Conservation (phyloP, 306 rosid species). For the Prosopis cineraria region DNA sequence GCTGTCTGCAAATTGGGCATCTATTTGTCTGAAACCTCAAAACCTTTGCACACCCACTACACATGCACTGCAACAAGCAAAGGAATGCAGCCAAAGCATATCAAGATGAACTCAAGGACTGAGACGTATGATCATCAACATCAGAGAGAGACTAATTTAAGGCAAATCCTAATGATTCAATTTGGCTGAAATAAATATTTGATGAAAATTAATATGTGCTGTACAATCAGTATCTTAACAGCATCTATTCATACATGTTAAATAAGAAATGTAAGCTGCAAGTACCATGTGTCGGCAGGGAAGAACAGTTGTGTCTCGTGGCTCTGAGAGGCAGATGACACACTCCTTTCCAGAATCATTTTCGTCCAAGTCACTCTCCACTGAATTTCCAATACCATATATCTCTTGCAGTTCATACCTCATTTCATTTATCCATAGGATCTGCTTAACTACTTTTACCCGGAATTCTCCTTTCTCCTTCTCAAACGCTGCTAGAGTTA, state of each 20-base stretch:
- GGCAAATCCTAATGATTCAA: not conserved
- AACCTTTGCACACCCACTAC: constrained; percentile 80
- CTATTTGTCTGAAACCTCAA: constrained; percentile 77
- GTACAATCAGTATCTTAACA: not conserved
- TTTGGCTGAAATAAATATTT: not conserved
- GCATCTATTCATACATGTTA: constrained; percentile 10
- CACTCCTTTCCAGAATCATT: constrained; percentile 87
- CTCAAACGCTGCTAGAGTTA: constrained; percentile 75
- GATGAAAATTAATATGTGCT: not conserved
- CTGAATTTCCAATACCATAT: constrained; percentile 77
- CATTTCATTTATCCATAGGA: constrained; percentile 69
- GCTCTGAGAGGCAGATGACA: constrained; percentile 89
- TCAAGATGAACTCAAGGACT: constrained; percentile 22
- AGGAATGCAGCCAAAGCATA: constrained; percentile 25
- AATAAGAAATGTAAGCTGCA: not conserved
- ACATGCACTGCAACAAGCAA: constrained; percentile 75
- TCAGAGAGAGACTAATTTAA: constrained; percentile 16
- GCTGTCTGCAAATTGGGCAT: constrained; percentile 93
- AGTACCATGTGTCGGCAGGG: constrained; percentile 97
- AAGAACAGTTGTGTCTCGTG: constrained; percentile 83
- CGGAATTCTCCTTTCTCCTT: constrained; percentile 78
- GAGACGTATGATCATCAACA: constrained; percentile 13
- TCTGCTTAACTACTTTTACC: constrained; percentile 74
- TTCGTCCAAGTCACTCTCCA: constrained; percentile 59
- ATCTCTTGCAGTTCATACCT: constrained; percentile 90